phyloP scores from a whole-genome alignment of 768 basidiomycete species.

The Pholiota microspora region DNA sequence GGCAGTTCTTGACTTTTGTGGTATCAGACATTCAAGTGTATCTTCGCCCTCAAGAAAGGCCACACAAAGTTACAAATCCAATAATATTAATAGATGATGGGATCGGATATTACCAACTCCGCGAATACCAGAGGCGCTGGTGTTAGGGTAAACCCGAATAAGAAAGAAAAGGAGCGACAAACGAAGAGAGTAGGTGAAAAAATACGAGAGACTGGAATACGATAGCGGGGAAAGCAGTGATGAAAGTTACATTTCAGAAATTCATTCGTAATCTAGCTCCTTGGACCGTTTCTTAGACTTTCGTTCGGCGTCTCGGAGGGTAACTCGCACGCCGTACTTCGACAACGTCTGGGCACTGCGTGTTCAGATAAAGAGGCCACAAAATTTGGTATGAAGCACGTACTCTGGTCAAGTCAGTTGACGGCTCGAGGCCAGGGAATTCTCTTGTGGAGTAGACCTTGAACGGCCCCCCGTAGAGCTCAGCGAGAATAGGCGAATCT shows the following conservation, averaged over 20 bases:
- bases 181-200: not conserved
- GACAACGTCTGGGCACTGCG: slow-evolving; percentile 26
- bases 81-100: not conserved
- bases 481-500: slow-evolving; percentile 48
- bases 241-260: not conserved
- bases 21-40: no score
- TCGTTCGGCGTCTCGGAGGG: slow-evolving; percentile 38
- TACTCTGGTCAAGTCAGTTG: slow-evolving; percentile 71
- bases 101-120: slow-evolving; percentile 8
- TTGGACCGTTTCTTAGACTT: slow-evolving; percentile 34
- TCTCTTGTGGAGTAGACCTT: slow-evolving; percentile 71
- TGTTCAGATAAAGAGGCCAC: not conserved
- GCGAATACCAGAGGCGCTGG: slow-evolving; percentile 9
- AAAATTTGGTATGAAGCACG: slow-evolving; percentile 8
- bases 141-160: slow-evolving; percentile 13
- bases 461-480: slow-evolving; percentile 65
- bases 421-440: slow-evolving; percentile 68
- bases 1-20: no score
- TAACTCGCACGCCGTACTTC: slow-evolving; percentile 39
- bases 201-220: not conserved
- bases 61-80: not conserved
- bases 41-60: no score
- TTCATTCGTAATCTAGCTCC: slow-evolving; percentile 8
- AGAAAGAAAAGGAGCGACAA: not conserved
- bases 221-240: slow-evolving; percentile 2